Conservation (phyloP, 768 basidiomycete species). For the Leccinum truebloodii region DNA sequence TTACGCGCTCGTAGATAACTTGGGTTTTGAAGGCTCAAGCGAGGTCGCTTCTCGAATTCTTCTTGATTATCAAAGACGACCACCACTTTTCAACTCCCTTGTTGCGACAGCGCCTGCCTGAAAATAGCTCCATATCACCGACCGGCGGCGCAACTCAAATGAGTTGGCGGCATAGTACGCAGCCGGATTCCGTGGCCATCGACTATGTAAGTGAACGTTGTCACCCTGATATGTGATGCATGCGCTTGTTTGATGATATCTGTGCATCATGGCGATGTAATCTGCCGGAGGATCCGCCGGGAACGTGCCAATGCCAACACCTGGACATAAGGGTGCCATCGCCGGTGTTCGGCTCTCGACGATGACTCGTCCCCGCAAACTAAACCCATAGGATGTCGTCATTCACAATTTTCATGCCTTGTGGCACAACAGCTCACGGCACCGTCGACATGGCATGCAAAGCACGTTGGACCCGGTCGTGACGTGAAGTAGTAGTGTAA, state of each 20-base stretch:
- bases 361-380: background rate
- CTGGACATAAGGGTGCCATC: background rate
- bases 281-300: background rate
- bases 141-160: background rate
- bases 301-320: background rate
- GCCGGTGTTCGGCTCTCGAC: background rate
- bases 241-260: background rate
- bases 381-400: background rate
- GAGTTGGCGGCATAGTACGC: background rate
- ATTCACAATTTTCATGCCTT: background rate
- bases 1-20: background rate
- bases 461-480: background rate
- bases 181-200: background rate
- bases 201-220: background rate
- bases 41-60: background rate
- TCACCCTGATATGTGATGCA: background rate
- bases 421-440: background rate
- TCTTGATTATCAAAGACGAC: background rate
- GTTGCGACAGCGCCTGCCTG: background rate
- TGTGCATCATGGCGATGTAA: background rate
- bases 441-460: background rate
- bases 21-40: background rate
- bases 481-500: background rate
- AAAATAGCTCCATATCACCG: background rate
- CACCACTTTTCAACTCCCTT: background rate